Evolutionary conservation across 768 basidiomycete genomes (phyloP), one percentile per base, ranked within the genome.

Genomic region (Lepiota subincarnata): DNA sequence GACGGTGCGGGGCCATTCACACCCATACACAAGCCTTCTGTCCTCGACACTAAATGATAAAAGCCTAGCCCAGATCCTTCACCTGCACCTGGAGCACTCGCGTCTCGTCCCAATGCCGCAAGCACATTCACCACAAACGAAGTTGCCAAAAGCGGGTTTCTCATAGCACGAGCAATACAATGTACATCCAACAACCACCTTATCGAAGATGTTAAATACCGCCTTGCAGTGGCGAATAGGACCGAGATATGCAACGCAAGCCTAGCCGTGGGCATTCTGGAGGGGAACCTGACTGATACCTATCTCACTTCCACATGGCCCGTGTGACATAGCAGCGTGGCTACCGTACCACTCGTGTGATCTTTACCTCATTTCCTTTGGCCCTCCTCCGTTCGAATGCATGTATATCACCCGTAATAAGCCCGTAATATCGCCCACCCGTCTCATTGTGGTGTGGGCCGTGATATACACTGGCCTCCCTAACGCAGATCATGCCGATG

Each of bases 1-100:
- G 52, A 46, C 14, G 44, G 36, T 16, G 52, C 44, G 2, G 52
- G 52, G 1, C 52, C 44, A 19, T 46, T 46, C n/a, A 45, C 52
- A 1, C 52, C 52, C 0, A 8, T 41, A 39, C 51, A 53, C 20
- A 53, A 39, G 13, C 34, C 52, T 20, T 38, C 37, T n/a, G 44
- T 18, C 22, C 28, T 26, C 3, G 37, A 53, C 13, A 53, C 44
- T 5, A 39, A 20, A 31, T 46, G 52, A 18, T 46, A 46, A 39
- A 53, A 53, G 10, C 44, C 52, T 13, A 24, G 3, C 5, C 22
- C 34, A 42, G 22, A 19, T 12, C 18, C 41, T 11, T 4, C 4
- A 2, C 18, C 41, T 11, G 19, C 4, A 4, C 2, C 11, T 14
- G 39, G 19, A 18, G 12, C 24, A 14, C n/a, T 22, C 4, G 24